Evolutionary conservation across 2,329 filamentous ascomycete genomes (phyloP), one percentile per base, ranked within the genome.

Genomic region (Penicillium sp.): DNA sequence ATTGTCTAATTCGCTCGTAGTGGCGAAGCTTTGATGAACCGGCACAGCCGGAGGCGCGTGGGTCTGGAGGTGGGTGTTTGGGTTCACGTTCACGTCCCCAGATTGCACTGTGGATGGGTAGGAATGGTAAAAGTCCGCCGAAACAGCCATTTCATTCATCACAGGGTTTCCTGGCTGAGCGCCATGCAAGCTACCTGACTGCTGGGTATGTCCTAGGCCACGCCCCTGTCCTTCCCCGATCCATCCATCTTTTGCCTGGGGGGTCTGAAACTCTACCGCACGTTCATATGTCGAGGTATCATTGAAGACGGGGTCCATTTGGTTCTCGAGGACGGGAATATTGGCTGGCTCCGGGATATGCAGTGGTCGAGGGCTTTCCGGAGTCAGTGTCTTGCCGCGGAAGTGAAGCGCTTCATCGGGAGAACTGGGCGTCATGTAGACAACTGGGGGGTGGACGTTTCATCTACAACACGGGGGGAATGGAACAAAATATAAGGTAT

Each of bases 221-320:
- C 50, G 58, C 39, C 27, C 56, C 43, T 62, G 58, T 16, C 37
- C 59, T 55, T 52, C 58, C 50, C 58, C 54, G 45, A 42, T 58
- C 62, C 64, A 62, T 47, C 51, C 60, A 58, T 66, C 56, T n/a
- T 62, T 56, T 42, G 37, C 48, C 25, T 56, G 52, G 23, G 23
- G 37, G 21, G 21, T 37, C 23, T 66, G 55, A 48, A 67, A 57
- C 50, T 60, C 57, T 39, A 69, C 67, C 37, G 72, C 72, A 68
- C 79, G 83, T 59, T 78, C 78, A 72, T 85, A 84, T 61, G 81
- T 82, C 53, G 85, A 80, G 55, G 85, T 85, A 72, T 88, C 86
- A 76, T 88, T 87, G 80, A 89, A 88, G 66, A 83, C 78, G 54
- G 86, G 85, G 75, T 91, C 87, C 83, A 86, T 90, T 77, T 89